Evolutionary conservation across 2,329 filamentous ascomycete genomes (phyloP), one percentile per base, ranked within the genome.

Genomic region (Trematosphaeria pertusa): DNA sequence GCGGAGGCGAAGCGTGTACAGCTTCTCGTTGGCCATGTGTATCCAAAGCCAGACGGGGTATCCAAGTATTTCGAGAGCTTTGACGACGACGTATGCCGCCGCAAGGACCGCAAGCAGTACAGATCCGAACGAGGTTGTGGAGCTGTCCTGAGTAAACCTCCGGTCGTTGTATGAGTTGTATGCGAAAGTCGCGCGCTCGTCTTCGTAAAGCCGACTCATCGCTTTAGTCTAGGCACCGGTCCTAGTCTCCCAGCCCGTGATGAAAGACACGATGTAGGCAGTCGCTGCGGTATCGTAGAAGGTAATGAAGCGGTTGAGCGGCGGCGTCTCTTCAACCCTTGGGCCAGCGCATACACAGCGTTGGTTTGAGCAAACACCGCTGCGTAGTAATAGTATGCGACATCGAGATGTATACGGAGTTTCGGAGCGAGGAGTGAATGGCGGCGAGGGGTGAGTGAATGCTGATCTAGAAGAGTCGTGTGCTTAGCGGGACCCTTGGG

Each of bases 31-130:
- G 10, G 50, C 43, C 62, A 64, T 86, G 52, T 42, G 79, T 73
- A 71, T 84, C 62, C 41, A 85, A 65, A 56, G 79, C 74, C 46
- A 75, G 64, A 59, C 56, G 0, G 69, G 67, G 43, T 52, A 67
- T n/a, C 66, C 65, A 5, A 62, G 48, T 12, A 61, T 43, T 4
- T 68, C 65, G 12, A 66, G 51, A 5, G 53, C 48, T 37, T 59
- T 65, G 50, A 62, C 64, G 32, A 73, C 36, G 15, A 64, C 43
- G 59, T 66, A 64, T 43, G 58, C 42, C 26, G 58, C 61, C 11
- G 58, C 48, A 26, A 66, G 24, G 7, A 53, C 35, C 3, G 58
- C 54, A 8, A 69, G 41, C 10, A 64, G 38, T 31, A 53, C 24
- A 15, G 61, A 55, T 15, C 52, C 50, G 36, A 53, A 49, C 10